phyloP scores from a whole-genome alignment of 2,329 filamentous ascomycete genomes.

The Aspergillus piperis region DNA sequence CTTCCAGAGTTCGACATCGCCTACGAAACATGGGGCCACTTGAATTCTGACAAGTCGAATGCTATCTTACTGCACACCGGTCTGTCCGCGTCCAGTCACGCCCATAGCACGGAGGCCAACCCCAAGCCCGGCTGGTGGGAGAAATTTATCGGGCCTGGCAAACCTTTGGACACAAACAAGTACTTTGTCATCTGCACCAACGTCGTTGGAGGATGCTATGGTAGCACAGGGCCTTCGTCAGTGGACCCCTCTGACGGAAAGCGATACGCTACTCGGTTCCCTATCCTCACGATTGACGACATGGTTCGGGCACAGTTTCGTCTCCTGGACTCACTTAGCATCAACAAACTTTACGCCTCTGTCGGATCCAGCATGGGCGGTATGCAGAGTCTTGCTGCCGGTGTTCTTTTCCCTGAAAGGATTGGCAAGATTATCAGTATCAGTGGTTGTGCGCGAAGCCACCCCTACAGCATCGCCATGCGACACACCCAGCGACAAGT shows the following conservation, averaged over 20 bases:
- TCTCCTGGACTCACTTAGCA: conserved; percentile 75
- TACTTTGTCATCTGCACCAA: conserved; percentile 97
- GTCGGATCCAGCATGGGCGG: conserved; percentile 98
- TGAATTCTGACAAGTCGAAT: conserved; percentile 68
- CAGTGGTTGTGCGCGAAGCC: conserved; percentile 88
- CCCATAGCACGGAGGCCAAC: conserved; percentile 85
- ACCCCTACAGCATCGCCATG: conserved; percentile 99
- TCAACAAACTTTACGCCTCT: conserved; percentile 80
- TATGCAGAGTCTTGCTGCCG: conserved; percentile 92
- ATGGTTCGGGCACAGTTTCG: conserved; percentile 97
- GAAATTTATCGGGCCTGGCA: conserved; percentile 89
- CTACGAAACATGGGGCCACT: conserved; percentile 83
- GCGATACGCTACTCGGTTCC: conserved; percentile 90
- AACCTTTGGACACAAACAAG: conserved; percentile 82
- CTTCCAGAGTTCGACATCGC: conserved; percentile 85
- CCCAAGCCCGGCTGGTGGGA: conserved; percentile 97
- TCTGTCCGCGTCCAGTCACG: conserved; percentile 94
- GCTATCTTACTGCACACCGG: conserved; percentile 91
- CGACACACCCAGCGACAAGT: conserved; percentile 96
- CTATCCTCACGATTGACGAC: conserved; percentile 91
- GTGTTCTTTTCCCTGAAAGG: conserved; percentile 76
- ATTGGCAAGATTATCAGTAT: conserved; percentile 84
- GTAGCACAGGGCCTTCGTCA: conserved; percentile 86
- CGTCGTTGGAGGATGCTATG: conserved; percentile 92
- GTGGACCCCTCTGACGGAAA: conserved; percentile 85